A percentile compares a stretch with the other conserved stretches of the same genome.
Evolutionary conservation across 371 early-diverging fungal genomes (phyloP).

Genomic region (Batkoa obscura): DNA sequence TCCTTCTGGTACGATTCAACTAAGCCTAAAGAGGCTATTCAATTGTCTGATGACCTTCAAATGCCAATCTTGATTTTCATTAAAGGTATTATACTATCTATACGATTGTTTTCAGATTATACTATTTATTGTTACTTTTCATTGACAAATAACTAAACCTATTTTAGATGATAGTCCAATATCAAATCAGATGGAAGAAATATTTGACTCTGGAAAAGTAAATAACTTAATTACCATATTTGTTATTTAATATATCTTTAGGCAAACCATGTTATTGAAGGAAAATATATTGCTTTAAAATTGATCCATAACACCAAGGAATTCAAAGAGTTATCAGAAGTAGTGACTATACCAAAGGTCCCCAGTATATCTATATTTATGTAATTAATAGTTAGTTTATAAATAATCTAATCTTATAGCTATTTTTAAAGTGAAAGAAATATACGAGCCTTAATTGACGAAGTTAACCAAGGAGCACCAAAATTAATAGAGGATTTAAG

Average conservation of each 20-base stretch:
- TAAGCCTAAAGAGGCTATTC: not conserved
- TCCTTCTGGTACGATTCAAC: slow-evolving; percentile 2
- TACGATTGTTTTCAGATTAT: too few species aligned
- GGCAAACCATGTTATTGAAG: slow-evolving; percentile 1
- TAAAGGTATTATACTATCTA: not conserved
- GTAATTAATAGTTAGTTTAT: not conserved
- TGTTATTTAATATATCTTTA: not conserved
- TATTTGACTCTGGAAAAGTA: slow-evolving; percentile 1
- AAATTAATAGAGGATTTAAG: slow-evolving; percentile 2
- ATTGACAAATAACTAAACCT: not conserved
- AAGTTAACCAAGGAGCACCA: not conserved
- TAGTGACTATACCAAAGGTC: not conserved
- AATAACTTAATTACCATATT: not conserved
- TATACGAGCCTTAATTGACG: not conserved
- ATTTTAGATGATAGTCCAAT: not conserved
- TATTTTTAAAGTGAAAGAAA: not conserved
- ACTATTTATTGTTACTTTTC: not conserved
- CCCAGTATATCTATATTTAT: slow-evolving; percentile 1
- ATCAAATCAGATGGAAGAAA: not conserved
- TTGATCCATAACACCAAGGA: not conserved
- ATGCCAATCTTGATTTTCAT: slow-evolving; percentile 1
- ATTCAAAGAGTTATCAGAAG: not conserved
- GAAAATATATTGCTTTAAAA: slow-evolving; percentile 3
- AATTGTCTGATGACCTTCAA: slow-evolving; percentile 1
- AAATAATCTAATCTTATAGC: not conserved